phyloP scores from a whole-genome alignment of 176 grass and related monocot species.

The Bonia amplexicaulis region DNA sequence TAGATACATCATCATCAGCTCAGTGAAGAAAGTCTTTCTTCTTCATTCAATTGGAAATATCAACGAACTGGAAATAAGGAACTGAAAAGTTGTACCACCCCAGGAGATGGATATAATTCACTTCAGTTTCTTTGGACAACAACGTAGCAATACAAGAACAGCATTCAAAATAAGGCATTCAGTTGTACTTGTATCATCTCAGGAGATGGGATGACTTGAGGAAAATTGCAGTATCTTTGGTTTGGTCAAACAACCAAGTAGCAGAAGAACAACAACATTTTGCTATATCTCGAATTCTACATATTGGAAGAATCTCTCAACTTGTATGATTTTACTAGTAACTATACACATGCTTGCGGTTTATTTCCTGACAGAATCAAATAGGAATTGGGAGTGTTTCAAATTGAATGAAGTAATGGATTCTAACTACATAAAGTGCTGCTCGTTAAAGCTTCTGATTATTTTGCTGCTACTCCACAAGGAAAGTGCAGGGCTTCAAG shows the following conservation, averaged over 20 bases:
- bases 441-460: background rate
- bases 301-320: slow-evolving; percentile 11
- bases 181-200: background rate
- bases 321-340: slow-evolving; percentile 27
- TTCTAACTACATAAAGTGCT: slow-evolving; percentile 25
- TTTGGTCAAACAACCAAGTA: slow-evolving; percentile 9
- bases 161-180: background rate
- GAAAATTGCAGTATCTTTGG: background rate
- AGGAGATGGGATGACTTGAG: background rate
- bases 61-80: background rate
- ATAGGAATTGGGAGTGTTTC: slow-evolving; percentile 19
- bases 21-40: background rate
- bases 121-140: background rate
- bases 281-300: slow-evolving; percentile 32
- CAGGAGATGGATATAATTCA: background rate
- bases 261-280: slow-evolving; percentile 6
- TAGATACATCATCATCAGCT: background rate
- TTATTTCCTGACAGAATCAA: slow-evolving; percentile 38
- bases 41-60: too few species aligned
- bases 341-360: slow-evolving; percentile 34
- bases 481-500: slow-evolving; percentile 87
- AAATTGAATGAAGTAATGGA: slow-evolving; percentile 22
- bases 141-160: background rate
- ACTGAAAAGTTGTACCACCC: background rate
- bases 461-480: slow-evolving; percentile 47